These are phyloP conservation scores for Phaeosphaeriaceae sp. DNA, from an alignment of 2,329 filamentous ascomycete species.

Conservation along the genomic window DNA sequence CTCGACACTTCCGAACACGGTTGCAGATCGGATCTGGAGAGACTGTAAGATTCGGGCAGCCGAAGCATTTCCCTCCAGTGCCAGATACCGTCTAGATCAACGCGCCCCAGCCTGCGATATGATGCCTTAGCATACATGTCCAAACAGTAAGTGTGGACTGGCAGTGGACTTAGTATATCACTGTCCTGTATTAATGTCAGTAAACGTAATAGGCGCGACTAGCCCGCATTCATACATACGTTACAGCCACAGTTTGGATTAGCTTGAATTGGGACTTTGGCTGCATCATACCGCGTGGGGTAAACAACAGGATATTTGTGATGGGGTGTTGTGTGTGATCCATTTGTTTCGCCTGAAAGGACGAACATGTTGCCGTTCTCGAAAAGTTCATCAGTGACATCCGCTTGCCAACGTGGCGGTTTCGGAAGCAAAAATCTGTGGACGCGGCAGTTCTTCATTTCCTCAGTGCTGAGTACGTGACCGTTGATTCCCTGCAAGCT, in stretches of 20 bases:
- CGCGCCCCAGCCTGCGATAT: not conserved
- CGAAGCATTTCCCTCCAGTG: not conserved
- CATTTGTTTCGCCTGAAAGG: not conserved
- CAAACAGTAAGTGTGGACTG: not conserved
- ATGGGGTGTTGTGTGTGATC: not conserved
- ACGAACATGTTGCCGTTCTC: not conserved
- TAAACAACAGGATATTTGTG: not conserved
- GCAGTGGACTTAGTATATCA: not conserved
- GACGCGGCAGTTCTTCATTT: not conserved
- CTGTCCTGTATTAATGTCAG: not conserved
- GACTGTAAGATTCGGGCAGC: not conserved
- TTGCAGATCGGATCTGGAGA: not conserved
- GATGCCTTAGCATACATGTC: not conserved
- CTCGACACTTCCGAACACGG: not conserved
- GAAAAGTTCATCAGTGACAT: not conserved
- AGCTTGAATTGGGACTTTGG: not conserved
- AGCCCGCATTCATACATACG: not conserved
- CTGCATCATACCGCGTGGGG: not conserved
- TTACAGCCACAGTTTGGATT: not conserved
- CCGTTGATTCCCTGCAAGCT: not conserved
- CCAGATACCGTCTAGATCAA: not conserved
- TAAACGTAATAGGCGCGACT: not conserved
- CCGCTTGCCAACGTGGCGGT: not conserved
- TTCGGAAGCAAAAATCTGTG: not conserved
- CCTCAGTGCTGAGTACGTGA: not conserved